Evolutionary conservation across 345 rosid species (phyloP).

Genomic region (Balakata baccata): DNA sequence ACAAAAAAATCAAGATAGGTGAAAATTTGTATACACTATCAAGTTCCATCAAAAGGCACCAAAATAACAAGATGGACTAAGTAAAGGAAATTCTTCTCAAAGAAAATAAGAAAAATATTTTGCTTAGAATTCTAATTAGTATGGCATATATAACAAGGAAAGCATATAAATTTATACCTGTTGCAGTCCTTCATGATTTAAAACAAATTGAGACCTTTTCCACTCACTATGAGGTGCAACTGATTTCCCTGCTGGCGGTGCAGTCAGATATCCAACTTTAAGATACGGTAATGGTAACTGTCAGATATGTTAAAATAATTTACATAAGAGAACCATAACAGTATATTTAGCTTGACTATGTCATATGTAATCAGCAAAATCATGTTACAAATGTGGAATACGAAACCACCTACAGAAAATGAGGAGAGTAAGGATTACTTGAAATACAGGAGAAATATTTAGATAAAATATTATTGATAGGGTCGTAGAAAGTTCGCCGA

Average conservation of each 20-base stretch:
- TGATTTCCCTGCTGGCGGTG: slow-evolving; percentile 68
- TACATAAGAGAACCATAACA: not conserved
- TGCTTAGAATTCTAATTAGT: not conserved
- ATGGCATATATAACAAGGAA: not conserved
- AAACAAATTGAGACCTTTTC: slow-evolving; percentile 69
- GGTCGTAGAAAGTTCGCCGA: not conserved
- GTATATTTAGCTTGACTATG: not conserved
- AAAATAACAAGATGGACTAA: not conserved
- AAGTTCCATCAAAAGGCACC: not conserved
- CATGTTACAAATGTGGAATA: not conserved
- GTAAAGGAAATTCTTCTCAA: not conserved
- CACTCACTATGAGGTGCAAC: slow-evolving; percentile 94
- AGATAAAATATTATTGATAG: not conserved
- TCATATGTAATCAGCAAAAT: not conserved
- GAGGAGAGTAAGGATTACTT: not conserved
- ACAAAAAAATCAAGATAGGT: not conserved
- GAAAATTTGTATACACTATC: not conserved
- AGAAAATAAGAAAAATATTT: not conserved
- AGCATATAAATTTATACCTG: slow-evolving; percentile 45
- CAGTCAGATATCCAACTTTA: slow-evolving; percentile 75
- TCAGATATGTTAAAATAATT: slow-evolving; percentile 13
- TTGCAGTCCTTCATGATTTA: slow-evolving; percentile 82
- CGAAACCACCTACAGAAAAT: not conserved
- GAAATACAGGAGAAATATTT: not conserved
- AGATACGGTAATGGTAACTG: slow-evolving; percentile 90